Percentiles rank a stretch among this genome's conserved stretches.
Evolutionary conservation across 148 eudicot genomes (phyloP).

Genomic region (Salicornia ramosissima): DNA sequence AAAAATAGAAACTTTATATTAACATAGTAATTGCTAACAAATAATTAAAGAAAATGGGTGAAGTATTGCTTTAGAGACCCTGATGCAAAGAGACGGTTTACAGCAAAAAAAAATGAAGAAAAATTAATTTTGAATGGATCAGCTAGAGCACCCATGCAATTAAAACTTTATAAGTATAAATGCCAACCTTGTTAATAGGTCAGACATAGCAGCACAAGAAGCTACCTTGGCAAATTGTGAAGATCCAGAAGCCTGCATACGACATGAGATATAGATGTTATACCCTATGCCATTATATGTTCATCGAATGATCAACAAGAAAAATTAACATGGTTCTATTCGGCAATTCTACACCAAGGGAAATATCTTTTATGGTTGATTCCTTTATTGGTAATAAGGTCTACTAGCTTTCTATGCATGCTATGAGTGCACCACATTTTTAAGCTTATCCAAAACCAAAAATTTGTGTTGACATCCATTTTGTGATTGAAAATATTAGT

Average conservation of each 20-base stretch:
- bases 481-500: too few relatives aligned
- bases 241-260: constrained; percentile 54
- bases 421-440: too few relatives aligned
- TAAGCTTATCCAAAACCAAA: too few relatives aligned
- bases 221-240: constrained; percentile 74
- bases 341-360: neutral
- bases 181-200: constrained; percentile 68
- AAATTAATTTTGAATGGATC: neutral
- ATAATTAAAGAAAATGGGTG: too few relatives aligned
- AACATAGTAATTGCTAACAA: too few relatives aligned
- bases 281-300: neutral
- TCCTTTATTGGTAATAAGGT: neutral
- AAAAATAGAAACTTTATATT: too few relatives aligned
- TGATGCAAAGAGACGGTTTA: too few relatives aligned
- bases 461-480: too few relatives aligned
- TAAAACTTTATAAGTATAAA: constrained; percentile 18
- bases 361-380: neutral
- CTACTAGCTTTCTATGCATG: neutral
- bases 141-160: neutral
- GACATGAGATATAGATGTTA: constrained; percentile 5
- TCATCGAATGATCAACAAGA: neutral
- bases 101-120: too few relatives aligned
- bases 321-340: neutral
- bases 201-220: constrained; percentile 78
- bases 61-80: too few relatives aligned